phyloP scores from a whole-genome alignment of 2,329 filamentous ascomycete species.

The Neoarthrinium moseri region DNA sequence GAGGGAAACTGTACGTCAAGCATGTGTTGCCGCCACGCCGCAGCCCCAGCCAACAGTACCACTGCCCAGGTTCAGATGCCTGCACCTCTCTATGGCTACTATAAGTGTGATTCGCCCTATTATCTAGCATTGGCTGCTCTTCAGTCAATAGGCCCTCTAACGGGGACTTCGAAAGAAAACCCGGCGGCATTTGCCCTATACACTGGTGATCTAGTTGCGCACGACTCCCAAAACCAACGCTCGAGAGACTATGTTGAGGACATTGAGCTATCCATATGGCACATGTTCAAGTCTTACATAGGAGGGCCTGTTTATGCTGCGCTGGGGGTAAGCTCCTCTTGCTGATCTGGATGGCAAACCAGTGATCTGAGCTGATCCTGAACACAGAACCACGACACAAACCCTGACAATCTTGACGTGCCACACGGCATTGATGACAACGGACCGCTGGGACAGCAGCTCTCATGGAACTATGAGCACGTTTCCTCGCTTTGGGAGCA shows the following conservation, averaged over 20 bases:
- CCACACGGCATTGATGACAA: conserved; percentile 47
- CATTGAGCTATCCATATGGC: conserved; percentile 49
- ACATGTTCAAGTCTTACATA: conserved; percentile 55
- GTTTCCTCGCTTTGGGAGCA: conserved; percentile 54
- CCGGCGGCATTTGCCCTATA: conserved; percentile 54
- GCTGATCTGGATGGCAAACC: neutral
- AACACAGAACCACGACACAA: conserved; percentile 51
- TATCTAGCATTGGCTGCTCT: conserved; percentile 54
- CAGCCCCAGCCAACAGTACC: conserved; percentile 30
- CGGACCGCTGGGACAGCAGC: conserved; percentile 50
- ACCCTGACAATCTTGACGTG: conserved; percentile 50
- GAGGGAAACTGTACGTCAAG: conserved; percentile 52
- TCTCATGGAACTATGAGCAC: conserved; percentile 58
- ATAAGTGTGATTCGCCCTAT: conserved; percentile 57
- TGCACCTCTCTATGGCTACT: conserved; percentile 53
- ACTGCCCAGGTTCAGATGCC: conserved; percentile 41
- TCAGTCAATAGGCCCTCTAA: conserved; percentile 54
- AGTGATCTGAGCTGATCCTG: neutral
- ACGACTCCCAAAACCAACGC: conserved; percentile 50
- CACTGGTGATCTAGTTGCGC: conserved; percentile 56
- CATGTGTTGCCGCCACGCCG: conserved; percentile 49
- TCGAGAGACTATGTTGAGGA: conserved; percentile 53
- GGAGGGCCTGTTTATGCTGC: conserved; percentile 55
- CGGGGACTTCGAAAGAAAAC: conserved; percentile 45
- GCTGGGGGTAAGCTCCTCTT: conserved; percentile 36